phyloP scores from a whole-genome alignment of 352 stramenopile species.

The Phytophthora aleatoria region DNA sequence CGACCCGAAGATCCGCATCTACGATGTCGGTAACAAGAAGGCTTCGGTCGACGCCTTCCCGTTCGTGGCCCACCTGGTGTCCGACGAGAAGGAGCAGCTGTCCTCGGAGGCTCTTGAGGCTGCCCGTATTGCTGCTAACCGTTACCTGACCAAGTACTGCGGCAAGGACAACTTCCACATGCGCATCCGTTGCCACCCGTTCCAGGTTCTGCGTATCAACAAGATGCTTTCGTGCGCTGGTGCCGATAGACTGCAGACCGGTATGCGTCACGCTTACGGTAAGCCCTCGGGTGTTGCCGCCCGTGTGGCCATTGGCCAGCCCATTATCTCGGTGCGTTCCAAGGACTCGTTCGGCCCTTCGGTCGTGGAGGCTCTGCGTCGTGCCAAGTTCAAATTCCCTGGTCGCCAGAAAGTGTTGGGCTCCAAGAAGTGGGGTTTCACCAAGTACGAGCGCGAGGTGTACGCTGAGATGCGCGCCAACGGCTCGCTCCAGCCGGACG shows the following conservation, averaged over 20 bases:
- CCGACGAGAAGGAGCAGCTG: constrained; percentile 94
- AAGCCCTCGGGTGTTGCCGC: constrained; percentile 98
- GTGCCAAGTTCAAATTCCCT: constrained; percentile 99
- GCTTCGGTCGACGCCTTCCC: constrained; percentile 98
- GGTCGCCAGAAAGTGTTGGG: constrained; percentile 99
- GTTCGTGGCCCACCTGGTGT: constrained; percentile 97
- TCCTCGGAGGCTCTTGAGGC: constrained; percentile 98
- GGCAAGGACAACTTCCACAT: constrained; percentile 99
- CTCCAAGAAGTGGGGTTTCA: constrained; percentile 99
- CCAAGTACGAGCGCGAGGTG: constrained; percentile 97
- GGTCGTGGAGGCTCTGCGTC: constrained; percentile 97
- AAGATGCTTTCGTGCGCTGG: constrained; percentile 99
- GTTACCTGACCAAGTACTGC: constrained; percentile 98
- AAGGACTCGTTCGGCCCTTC: constrained; percentile 95
- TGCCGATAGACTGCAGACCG: constrained; percentile 97
- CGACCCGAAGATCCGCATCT: constrained; percentile 98
- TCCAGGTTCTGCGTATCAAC: constrained; percentile 99
- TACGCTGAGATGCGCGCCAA: constrained; percentile 96
- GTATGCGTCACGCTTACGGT: constrained; percentile 99
- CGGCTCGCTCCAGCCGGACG: constrained; percentile 93
- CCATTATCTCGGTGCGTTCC: constrained; percentile 97
- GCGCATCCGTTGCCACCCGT: constrained; percentile 98
- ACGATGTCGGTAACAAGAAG: constrained; percentile 99
- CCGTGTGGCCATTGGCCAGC: constrained; percentile 98
- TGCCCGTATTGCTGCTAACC: constrained; percentile 98